These are phyloP conservation scores for Apiotrichum gracile DNA, from an alignment of 1,284 basidiomycete species.

Conservation along the genomic window DNA sequence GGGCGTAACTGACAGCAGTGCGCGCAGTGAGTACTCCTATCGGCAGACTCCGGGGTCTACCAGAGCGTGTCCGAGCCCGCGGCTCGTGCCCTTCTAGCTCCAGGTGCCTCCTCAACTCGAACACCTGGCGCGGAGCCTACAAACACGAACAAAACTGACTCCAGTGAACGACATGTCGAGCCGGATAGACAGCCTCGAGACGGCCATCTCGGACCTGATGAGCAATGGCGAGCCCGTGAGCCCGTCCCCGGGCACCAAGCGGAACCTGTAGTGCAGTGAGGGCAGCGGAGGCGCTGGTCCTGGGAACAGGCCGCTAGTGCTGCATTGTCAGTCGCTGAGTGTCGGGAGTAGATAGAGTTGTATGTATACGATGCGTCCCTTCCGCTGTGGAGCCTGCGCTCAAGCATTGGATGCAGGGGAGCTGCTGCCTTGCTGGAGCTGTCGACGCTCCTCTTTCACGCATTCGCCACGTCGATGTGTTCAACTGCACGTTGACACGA, in stretches of 20 bases:
- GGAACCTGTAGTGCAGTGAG: not conserved
- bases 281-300: not conserved
- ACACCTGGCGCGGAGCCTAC: too few species aligned
- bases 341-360: not conserved
- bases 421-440: too few species aligned
- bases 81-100: not conserved
- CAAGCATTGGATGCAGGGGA: too few species aligned
- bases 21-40: slow-evolving; percentile 23
- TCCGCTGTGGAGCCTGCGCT: too few species aligned
- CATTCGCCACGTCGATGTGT: too few species aligned
- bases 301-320: too few species aligned
- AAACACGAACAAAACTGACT: slow-evolving; percentile 9
- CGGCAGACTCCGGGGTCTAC: not conserved
- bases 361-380: not conserved
- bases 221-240: slow-evolving; percentile 18
- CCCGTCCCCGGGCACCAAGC: slow-evolving; percentile 7
- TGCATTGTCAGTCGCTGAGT: too few species aligned
- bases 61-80: too few species aligned
- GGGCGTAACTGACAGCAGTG: slow-evolving; percentile 13
- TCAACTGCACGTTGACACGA: too few species aligned
- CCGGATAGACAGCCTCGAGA: slow-evolving; percentile 45
- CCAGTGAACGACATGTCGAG: slow-evolving; percentile 44
- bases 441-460: too few species aligned
- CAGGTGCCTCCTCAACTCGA: not conserved
- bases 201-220: slow-evolving; percentile 43